These are phyloP conservation scores for Leccinum angustisporum DNA, from an alignment of 1,284 basidiomycete species.

Conservation along the genomic window DNA sequence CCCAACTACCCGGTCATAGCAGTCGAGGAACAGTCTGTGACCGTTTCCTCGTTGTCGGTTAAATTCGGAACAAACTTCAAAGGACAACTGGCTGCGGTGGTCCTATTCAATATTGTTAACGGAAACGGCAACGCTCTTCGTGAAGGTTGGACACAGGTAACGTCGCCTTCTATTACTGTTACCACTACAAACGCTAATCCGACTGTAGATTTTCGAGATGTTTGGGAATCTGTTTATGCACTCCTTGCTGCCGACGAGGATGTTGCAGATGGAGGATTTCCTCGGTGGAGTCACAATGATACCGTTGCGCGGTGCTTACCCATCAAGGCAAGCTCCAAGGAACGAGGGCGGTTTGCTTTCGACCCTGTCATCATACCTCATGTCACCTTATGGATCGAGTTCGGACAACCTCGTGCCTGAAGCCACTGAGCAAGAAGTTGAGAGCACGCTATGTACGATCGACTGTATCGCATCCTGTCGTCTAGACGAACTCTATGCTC, in stretches of 20 bases:
- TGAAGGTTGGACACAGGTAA: constrained; percentile 90
- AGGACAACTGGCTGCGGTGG: constrained; percentile 94
- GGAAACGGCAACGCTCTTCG: constrained; percentile 94
- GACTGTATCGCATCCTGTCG: constrained; percentile 95
- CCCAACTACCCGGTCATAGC: constrained; percentile 90
- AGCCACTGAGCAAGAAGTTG: constrained; percentile 86
- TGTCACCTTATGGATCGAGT: constrained; percentile 86
- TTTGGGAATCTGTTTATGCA: constrained; percentile 95
- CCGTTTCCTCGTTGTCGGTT: constrained; percentile 89
- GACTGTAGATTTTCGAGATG: constrained; percentile 89
- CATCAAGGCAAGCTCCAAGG: constrained; percentile 63
- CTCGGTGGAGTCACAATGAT: constrained; percentile 87
- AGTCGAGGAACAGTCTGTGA: constrained; percentile 87
- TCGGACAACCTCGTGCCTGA: constrained; percentile 76
- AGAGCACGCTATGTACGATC: constrained; percentile 92
- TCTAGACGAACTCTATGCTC: constrained; percentile 90
- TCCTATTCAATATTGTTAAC: constrained; percentile 97
- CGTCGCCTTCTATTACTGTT: constrained; percentile 12
- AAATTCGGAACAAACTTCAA: constrained; percentile 96
- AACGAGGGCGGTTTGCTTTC: constrained; percentile 90
- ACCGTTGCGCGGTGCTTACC: constrained; percentile 76
- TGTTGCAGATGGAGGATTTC: constrained; percentile 98
- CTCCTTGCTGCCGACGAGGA: constrained; percentile 81
- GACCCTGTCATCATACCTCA: constrained; percentile 92
- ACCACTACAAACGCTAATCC: constrained; percentile 5